A percentile compares a stretch with the other conserved stretches of the same genome.
Conservation (phyloP, 805 yeast genomes). For the Ogataea methanolica region DNA sequence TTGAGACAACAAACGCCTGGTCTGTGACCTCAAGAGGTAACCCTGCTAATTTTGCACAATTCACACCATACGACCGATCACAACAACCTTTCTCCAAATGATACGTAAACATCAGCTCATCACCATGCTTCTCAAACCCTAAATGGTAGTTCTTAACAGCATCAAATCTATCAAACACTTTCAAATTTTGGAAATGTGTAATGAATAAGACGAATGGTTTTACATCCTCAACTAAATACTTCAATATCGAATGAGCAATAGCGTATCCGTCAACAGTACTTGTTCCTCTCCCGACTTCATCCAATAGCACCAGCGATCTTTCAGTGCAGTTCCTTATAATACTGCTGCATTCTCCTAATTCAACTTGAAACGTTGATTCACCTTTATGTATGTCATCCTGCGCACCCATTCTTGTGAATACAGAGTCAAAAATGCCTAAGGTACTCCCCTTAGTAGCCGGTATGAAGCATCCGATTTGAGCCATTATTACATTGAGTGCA, state of each 20-base stretch:
- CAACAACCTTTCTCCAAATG: constrained; percentile 46
- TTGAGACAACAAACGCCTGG: constrained; percentile 38
- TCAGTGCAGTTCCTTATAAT: constrained; percentile 48
- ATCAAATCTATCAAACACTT: constrained; percentile 39
- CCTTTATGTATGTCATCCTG: constrained; percentile 71
- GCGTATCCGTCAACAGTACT: constrained; percentile 73
- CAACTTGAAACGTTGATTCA: constrained; percentile 80
- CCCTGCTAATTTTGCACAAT: constrained; percentile 76
- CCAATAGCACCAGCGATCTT: constrained; percentile 59
- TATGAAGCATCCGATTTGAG: constrained; percentile 72
- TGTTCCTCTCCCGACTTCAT: constrained; percentile 76
- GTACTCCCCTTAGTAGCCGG: constrained; percentile 55
- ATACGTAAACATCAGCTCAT: constrained; percentile 48
- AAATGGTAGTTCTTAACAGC: constrained; percentile 61
- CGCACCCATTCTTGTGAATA: constrained; percentile 71
- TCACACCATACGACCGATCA: constrained; percentile 72
- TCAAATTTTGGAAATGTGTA: constrained; percentile 76
- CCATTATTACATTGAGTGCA: constrained; percentile 66
- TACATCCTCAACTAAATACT: constrained; percentile 43
- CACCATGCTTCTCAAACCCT: constrained; percentile 45
- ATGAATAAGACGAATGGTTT: constrained; percentile 67
- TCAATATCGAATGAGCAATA: constrained; percentile 68
- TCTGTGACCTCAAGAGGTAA: constrained; percentile 44
- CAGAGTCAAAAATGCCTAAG: constrained; percentile 58
- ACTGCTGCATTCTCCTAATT: constrained; percentile 59